A percentile compares a stretch with the other conserved stretches of the same genome.
These are phyloP conservation scores for Periconia sp. DNA, from an alignment of 2,329 filamentous ascomycete species.

Conservation along the genomic window DNA sequence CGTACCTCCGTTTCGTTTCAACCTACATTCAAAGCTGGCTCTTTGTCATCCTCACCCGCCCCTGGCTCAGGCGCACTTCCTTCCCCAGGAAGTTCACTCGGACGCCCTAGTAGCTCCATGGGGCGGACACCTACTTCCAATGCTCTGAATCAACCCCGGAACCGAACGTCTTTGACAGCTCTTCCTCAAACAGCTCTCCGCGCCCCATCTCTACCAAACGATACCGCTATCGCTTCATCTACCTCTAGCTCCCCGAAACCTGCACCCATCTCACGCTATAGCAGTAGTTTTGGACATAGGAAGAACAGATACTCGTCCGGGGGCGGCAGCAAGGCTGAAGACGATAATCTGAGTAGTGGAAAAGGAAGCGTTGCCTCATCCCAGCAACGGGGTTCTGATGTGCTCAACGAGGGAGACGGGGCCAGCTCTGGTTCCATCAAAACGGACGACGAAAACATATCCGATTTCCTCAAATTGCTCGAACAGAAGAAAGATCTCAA, in stretches of 20 bases:
- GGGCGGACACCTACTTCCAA: conserved; percentile 27
- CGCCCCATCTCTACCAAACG: conserved; percentile 67
- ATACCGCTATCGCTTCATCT: conserved; percentile 68
- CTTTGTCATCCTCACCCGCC: conserved; percentile 87
- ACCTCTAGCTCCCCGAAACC: conserved; percentile 80
- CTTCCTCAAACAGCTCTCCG: conserved; percentile 77
- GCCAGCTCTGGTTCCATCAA: conserved; percentile 69
- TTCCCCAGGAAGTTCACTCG: conserved; percentile 59
- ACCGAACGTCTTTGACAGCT: conserved; percentile 74
- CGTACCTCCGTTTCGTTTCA: conserved; percentile 89
- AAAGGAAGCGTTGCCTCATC: conserved; percentile 77
- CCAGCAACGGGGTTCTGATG: conserved; percentile 74
- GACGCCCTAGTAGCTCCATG: conserved; percentile 30
- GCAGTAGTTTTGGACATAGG: conserved; percentile 91
- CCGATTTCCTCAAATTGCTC: conserved; percentile 87
- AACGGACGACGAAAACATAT: conserved; percentile 91
- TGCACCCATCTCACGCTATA: conserved; percentile 79
- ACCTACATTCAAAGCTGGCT: conserved; percentile 90
- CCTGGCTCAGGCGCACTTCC: conserved; percentile 56
- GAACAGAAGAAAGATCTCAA: conserved; percentile 87
- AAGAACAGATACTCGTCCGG: conserved; percentile 78
- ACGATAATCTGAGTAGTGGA: conserved; percentile 81
- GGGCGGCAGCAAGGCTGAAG: conserved; percentile 71
- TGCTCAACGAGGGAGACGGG: conserved; percentile 73
- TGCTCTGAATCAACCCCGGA: conserved; percentile 61